phyloP scores from a whole-genome alignment of 1,284 basidiomycete species.

The Ustilago curta region DNA sequence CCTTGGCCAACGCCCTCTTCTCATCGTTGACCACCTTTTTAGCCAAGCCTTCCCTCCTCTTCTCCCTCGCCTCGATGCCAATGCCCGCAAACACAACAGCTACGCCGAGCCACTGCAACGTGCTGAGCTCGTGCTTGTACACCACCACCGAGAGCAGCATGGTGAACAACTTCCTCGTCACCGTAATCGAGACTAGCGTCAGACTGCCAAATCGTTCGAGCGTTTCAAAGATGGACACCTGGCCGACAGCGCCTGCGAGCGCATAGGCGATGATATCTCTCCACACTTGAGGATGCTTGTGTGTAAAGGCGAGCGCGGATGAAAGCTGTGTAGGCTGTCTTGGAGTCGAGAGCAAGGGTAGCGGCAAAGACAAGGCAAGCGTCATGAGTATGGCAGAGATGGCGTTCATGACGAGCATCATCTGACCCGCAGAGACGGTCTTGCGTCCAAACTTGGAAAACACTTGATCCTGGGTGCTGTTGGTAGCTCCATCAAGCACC shows the following conservation, averaged over 20 bases:
- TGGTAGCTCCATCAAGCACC: conserved; percentile 89
- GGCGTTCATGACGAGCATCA: conserved; percentile 98
- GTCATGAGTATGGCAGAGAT: conserved; percentile 71
- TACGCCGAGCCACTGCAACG: conserved; percentile 91
- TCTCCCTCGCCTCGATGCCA: conserved; percentile 84
- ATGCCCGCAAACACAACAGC: conserved; percentile 92
- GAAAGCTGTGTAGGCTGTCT: conserved; percentile 42
- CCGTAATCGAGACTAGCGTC: conserved; percentile 73
- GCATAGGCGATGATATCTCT: conserved; percentile 86
- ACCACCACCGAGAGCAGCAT: conserved; percentile 95
- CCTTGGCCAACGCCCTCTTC: conserved; percentile 45
- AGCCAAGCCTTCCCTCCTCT: conserved; percentile 48
- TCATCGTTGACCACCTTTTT: conserved; percentile 40
- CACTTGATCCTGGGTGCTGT: conserved; percentile 98
- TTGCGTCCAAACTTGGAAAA: conserved; percentile 76
- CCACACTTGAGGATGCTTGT: conserved; percentile 81
- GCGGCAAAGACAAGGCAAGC: conserved; percentile 73
- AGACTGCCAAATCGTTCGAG: conserved; percentile 94
- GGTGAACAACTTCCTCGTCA: conserved; percentile 95
- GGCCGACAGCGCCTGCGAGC: conserved; percentile 89
- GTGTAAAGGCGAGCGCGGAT: conserved; percentile 74
- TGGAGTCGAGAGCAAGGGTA: conserved; percentile 68
- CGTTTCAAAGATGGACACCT: conserved; percentile 98
- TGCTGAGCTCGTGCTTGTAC: conserved; percentile 86
- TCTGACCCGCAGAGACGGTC: conserved; percentile 87